A percentile compares a stretch with the other conserved stretches of the same genome.
Conservation (phyloP, 352 stramenopile species). For the Phytophthora pluvialis region DNA sequence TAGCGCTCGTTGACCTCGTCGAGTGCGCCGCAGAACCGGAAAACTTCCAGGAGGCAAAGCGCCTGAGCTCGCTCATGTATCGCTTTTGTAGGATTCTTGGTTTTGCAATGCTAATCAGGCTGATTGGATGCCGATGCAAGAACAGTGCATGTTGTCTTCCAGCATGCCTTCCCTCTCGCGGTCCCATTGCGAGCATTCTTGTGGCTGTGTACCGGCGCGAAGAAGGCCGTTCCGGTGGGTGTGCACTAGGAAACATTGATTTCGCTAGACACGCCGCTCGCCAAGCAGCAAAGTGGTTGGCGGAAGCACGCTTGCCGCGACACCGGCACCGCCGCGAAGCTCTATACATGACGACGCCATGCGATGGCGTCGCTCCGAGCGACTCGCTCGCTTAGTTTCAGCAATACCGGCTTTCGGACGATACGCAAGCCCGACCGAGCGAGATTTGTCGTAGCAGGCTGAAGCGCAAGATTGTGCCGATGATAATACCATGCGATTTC, state of each 20-base stretch:
- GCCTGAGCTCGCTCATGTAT: neutral
- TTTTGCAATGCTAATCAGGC: slow-evolving; percentile 26
- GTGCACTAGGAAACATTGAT: neutral
- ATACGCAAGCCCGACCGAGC: slow-evolving; percentile 29
- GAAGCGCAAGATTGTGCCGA: slow-evolving; percentile 34
- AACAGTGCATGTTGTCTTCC: slow-evolving; percentile 11
- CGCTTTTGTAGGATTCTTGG: slow-evolving; percentile 9
- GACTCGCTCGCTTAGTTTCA: slow-evolving; percentile 17
- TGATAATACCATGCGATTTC: neutral
- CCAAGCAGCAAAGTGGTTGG: neutral
- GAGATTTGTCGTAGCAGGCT: slow-evolving; percentile 37
- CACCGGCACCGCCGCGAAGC: neutral
- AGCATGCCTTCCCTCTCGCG: slow-evolving; percentile 1
- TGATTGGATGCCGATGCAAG: slow-evolving; percentile 39
- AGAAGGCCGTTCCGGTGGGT: slow-evolving; percentile 19
- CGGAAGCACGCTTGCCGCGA: neutral
- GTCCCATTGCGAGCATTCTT: slow-evolving; percentile 1
- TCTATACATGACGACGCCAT: neutral
- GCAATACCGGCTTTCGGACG: slow-evolving; percentile 13
- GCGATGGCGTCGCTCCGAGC: too few relatives aligned
- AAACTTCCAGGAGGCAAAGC: slow-evolving; percentile 14
- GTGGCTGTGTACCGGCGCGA: neutral
- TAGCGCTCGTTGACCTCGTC: neutral
- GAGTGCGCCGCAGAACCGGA: slow-evolving; percentile 7
- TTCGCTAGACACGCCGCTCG: neutral